Percentiles rank a stretch among this genome's conserved stretches.
phyloP scores from a whole-genome alignment of 768 basidiomycete species.

The Heimioporus sp. region DNA sequence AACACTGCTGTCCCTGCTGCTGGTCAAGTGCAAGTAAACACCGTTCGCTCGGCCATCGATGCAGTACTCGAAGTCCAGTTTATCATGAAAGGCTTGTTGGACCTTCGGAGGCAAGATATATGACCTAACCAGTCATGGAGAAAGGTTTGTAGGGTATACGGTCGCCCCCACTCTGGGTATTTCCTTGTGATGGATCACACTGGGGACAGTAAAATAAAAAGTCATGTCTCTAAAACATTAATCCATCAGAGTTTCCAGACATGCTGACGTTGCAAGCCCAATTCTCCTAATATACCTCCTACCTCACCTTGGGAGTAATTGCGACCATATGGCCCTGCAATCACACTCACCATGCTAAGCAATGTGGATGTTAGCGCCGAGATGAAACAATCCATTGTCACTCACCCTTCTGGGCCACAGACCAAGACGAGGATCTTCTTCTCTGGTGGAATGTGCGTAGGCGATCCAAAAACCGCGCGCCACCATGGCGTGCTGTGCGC shows the following conservation, averaged over 20 bases:
- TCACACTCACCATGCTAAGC: slow-evolving; percentile 67
- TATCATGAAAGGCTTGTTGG: slow-evolving; percentile 81
- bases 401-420: slow-evolving; percentile 84
- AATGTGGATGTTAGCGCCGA: neutral
- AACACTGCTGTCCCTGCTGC: slow-evolving; percentile 50
- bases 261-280: slow-evolving; percentile 61
- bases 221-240: neutral
- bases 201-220: neutral
- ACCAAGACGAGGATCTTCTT: slow-evolving; percentile 65
- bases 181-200: too few relatives aligned
- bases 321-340: slow-evolving; percentile 75
- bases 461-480: slow-evolving; percentile 19
- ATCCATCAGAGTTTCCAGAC: slow-evolving; percentile 61
- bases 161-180: too few relatives aligned
- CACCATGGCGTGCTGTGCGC: slow-evolving; percentile 30
- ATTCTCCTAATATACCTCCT: slow-evolving; percentile 60
- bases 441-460: slow-evolving; percentile 15
- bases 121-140: slow-evolving; percentile 25
- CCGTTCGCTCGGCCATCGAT: slow-evolving; percentile 66
- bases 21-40: slow-evolving; percentile 55
- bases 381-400: slow-evolving; percentile 22
- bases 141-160: too few relatives aligned
- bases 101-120: slow-evolving; percentile 71
- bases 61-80: slow-evolving; percentile 79
- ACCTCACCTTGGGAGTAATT: slow-evolving; percentile 74